Evolutionary conservation across 257 asterid genomes (phyloP).

Genomic region (Marsdenia floribunda): DNA sequence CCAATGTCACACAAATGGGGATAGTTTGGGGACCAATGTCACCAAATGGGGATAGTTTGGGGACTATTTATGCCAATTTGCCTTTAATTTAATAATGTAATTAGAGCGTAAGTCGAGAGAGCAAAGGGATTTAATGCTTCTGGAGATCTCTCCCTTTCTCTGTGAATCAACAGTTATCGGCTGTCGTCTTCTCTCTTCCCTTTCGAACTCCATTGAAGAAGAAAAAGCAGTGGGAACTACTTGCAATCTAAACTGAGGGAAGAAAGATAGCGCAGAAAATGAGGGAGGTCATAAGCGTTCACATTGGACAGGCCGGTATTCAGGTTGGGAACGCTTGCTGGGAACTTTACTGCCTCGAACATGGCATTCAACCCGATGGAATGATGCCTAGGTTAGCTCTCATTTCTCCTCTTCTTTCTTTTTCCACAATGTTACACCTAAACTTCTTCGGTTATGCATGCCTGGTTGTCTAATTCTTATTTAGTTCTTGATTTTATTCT

Average conservation of each 20-base stretch:
- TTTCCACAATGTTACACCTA: too few species aligned
- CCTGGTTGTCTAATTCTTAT: too few species aligned
- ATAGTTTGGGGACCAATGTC: too few species aligned
- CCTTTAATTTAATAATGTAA: too few species aligned
- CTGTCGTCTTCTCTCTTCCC: not conserved
- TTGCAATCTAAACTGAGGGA: not conserved
- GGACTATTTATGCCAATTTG: too few species aligned
- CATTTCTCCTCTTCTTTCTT: not conserved
- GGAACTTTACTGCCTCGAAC: constrained; percentile 40
- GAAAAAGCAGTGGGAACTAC: not conserved
- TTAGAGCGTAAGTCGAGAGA: too few species aligned
- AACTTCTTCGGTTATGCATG: too few species aligned
- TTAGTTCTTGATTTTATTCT: too few species aligned
- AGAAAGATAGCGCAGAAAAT: constrained; percentile 1
- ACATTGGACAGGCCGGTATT: constrained; percentile 45
- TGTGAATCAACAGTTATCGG: not conserved
- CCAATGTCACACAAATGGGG: too few species aligned
- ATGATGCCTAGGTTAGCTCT: constrained; percentile 33
- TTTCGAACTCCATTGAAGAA: too few species aligned
- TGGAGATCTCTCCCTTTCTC: not conserved
- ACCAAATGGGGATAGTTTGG: too few species aligned
- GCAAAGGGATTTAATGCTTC: too few species aligned
- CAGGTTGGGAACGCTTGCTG: constrained; percentile 47
- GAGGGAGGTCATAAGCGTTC: constrained; percentile 41
- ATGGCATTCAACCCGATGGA: constrained; percentile 41